A percentile compares a stretch with the other conserved stretches of the same genome.
These are phyloP conservation scores for Neurospora tetrasperma DNA, from an alignment of 495 filamentous ascomycete species.

Conservation along the genomic window DNA sequence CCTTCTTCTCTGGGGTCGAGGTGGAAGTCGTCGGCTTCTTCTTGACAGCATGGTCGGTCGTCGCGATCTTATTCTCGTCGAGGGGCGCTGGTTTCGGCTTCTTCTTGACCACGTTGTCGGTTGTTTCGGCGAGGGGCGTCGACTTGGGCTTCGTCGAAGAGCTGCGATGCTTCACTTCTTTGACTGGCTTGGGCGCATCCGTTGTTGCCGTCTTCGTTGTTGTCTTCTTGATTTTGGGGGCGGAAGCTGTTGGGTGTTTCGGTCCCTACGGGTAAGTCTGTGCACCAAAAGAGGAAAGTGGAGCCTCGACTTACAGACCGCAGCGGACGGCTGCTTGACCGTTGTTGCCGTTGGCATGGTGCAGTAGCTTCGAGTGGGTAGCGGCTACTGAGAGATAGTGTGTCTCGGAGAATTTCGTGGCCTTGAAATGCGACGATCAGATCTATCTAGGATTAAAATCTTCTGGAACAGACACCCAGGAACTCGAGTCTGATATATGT, in stretches of 20 bases:
- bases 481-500: background rate
- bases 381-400: background rate
- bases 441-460: background rate
- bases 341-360: background rate
- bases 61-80: background rate
- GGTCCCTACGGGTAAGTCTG: background rate
- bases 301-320: background rate
- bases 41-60: background rate
- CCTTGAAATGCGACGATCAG: background rate
- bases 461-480: background rate
- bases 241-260: background rate
- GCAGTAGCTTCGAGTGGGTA: background rate
- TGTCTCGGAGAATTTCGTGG: background rate
- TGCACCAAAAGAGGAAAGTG: background rate
- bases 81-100: background rate
- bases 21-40: background rate
- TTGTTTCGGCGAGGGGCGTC: conserved; percentile 1
- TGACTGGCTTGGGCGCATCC: background rate
- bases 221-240: background rate
- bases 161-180: background rate
- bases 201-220: background rate
- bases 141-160: background rate
- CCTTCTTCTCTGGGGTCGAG: background rate
- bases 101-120: conserved; percentile 1
- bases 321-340: background rate